These are phyloP conservation scores for Cyberlindnera suaveolens DNA, from an alignment of 805 yeast species.

Conservation along the genomic window DNA sequence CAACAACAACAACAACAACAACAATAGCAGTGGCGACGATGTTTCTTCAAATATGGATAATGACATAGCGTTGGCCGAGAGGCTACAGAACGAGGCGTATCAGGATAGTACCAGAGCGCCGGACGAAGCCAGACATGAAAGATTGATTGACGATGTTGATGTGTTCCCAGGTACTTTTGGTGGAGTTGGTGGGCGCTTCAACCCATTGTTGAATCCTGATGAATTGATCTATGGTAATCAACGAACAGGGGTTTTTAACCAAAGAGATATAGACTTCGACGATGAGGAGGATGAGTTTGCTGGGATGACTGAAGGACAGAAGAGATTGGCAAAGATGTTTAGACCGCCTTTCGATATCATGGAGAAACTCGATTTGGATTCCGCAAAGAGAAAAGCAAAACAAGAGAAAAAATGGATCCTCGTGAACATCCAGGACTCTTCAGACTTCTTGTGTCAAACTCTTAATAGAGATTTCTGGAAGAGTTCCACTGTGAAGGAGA, in stretches of 20 bases:
- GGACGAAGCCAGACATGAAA: conserved; percentile 72
- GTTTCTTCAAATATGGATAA: background rate
- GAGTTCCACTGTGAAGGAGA: conserved; percentile 51
- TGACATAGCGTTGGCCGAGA: conserved; percentile 53
- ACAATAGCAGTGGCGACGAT: conserved; percentile 2
- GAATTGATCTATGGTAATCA: conserved; percentile 26
- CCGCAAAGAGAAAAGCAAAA: conserved; percentile 65
- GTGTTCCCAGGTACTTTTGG: conserved; percentile 31
- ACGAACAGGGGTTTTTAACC: conserved; percentile 30
- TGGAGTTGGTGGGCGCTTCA: conserved; percentile 31
- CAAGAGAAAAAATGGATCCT: conserved; percentile 70
- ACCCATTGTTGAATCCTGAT: conserved; percentile 8
- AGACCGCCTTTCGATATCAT: conserved; percentile 93
- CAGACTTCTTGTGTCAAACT: conserved; percentile 84
- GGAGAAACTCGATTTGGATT: conserved; percentile 57
- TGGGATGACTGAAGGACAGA: conserved; percentile 36
- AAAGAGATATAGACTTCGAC: conserved; percentile 25
- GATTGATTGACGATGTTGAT: conserved; percentile 49
- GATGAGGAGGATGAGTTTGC: conserved; percentile 24
- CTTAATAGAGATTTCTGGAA: conserved; percentile 94
- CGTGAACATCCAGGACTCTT: conserved; percentile 79
- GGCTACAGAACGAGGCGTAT: conserved; percentile 61
- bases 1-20: conserved; percentile 3
- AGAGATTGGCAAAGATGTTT: conserved; percentile 75
- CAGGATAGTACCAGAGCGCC: conserved; percentile 49